Conservation (phyloP, 805 yeast species). For the Metschnikowia picachoensis region DNA sequence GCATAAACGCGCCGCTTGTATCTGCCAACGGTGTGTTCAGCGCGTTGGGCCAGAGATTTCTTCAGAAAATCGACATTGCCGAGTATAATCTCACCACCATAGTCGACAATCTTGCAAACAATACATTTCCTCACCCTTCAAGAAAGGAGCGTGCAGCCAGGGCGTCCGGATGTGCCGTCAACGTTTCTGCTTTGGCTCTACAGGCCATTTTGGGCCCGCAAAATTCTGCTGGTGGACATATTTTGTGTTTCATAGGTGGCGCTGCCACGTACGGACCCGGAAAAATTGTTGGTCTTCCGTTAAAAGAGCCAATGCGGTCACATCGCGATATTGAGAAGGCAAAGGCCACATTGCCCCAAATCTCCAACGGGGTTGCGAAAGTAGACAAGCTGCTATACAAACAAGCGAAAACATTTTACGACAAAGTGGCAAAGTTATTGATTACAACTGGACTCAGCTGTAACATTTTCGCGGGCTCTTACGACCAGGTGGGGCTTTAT, state of each 20-base stretch:
- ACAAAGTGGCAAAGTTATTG: conserved; percentile 44
- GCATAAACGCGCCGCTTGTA: conserved; percentile 34
- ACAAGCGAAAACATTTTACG: conserved; percentile 45
- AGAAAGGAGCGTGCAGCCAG: conserved; percentile 47
- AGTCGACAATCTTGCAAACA: conserved; percentile 46
- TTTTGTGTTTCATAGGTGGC: conserved; percentile 56
- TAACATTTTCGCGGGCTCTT: conserved; percentile 59
- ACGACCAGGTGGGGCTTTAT: conserved; percentile 64
- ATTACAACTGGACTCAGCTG: conserved; percentile 51
- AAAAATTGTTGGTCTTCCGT: conserved; percentile 47
- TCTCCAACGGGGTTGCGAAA: conserved; percentile 26
- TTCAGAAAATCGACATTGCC: conserved; percentile 45
- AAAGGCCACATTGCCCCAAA: conserved; percentile 28
- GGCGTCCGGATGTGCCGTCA: conserved; percentile 59
- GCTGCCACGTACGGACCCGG: conserved; percentile 69
- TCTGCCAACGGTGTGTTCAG: conserved; percentile 9
- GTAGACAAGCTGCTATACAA: conserved; percentile 29
- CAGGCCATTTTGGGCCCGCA: conserved; percentile 40
- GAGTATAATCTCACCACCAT: conserved; percentile 50
- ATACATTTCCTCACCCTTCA: conserved; percentile 44
- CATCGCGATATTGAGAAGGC: conserved; percentile 57
- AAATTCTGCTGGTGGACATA: conserved; percentile 47
- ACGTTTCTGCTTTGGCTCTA: conserved; percentile 39
- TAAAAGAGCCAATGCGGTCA: conserved; percentile 63
- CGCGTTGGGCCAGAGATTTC: conserved; percentile 28